Evolutionary conservation across 176 grass and related monocot genomes (phyloP).

Genomic region (Eleusine coracana): DNA sequence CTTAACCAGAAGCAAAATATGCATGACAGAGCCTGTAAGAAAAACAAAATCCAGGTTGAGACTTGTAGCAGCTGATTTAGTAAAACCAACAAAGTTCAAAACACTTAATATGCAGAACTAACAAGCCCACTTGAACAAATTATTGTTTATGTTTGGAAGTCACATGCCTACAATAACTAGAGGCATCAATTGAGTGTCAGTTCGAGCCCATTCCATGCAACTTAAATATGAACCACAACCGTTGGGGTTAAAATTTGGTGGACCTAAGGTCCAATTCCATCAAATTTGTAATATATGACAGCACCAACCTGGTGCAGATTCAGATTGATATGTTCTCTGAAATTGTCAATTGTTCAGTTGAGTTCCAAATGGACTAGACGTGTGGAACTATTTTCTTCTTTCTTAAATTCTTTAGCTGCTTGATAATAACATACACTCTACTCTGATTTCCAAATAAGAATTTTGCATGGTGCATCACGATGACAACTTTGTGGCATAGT

Average conservation of each 20-base stretch:
- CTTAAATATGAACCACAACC: neutral
- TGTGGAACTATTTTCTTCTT: neutral
- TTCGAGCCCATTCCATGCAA: neutral
- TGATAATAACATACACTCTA: neutral
- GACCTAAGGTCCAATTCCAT: neutral
- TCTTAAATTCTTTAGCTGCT: neutral
- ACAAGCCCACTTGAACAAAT: conserved; percentile 2
- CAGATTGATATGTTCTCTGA: neutral
- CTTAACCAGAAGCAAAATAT: conserved; percentile 90
- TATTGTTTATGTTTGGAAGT: neutral
- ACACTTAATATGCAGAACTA: neutral
- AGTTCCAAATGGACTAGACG: neutral
- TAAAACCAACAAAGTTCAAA: neutral
- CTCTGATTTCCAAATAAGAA: neutral
- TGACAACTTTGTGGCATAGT: neutral
- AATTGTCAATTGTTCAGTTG: neutral
- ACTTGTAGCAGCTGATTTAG: neutral
- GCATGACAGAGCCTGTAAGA: conserved; percentile 78
- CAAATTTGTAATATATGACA: neutral
- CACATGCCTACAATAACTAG: neutral
- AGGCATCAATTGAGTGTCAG: neutral
- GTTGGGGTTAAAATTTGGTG: neutral
- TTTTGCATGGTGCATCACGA: conserved; percentile 24
- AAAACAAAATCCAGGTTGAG: neutral
- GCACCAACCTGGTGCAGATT: neutral